Evolutionary conservation across 129 eudicot species (phyloP).

Genomic region (Chrysanthemum seticuspe): DNA sequence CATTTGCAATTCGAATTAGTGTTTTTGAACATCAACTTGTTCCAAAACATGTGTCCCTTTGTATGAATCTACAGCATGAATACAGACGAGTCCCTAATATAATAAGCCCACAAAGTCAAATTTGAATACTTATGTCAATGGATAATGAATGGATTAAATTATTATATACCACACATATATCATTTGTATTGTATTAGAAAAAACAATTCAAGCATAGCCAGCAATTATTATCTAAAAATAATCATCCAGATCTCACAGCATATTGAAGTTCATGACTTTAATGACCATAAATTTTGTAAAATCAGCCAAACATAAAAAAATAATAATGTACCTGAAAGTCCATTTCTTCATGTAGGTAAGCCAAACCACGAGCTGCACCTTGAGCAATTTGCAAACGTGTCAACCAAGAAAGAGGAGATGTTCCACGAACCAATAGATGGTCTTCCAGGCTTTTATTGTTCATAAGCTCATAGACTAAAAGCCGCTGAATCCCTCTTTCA

Average conservation of each 20-base stretch:
- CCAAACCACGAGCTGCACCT: slow-evolving; percentile 96
- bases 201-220: not conserved
- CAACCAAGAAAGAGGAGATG: slow-evolving; percentile 73
- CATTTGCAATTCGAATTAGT: not conserved
- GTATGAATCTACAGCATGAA: not conserved
- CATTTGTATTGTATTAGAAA: not conserved
- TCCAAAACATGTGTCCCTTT: not conserved
- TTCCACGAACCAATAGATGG: slow-evolving; percentile 60
- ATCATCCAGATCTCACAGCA: slow-evolving; percentile 2
- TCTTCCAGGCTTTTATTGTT: slow-evolving; percentile 81
- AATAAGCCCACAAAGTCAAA: slow-evolving; percentile 5
- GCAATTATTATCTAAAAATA: not conserved
- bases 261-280: not conserved
- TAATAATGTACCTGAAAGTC: slow-evolving; percentile 73
- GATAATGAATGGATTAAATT: not conserved
- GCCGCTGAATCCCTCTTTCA: slow-evolving; percentile 93
- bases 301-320: not conserved
- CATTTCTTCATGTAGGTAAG: slow-evolving; percentile 94
- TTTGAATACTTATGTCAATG: not conserved
- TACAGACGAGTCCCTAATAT: not conserved
- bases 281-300: not conserved
- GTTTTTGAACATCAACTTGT: not conserved
- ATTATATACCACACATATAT: not conserved
- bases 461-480: slow-evolving; percentile 85
- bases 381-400: slow-evolving; percentile 69